A percentile compares a stretch with the other conserved stretches of the same genome.
phyloP scores from a whole-genome alignment of 768 basidiomycete species.

The Calocybe indica region DNA sequence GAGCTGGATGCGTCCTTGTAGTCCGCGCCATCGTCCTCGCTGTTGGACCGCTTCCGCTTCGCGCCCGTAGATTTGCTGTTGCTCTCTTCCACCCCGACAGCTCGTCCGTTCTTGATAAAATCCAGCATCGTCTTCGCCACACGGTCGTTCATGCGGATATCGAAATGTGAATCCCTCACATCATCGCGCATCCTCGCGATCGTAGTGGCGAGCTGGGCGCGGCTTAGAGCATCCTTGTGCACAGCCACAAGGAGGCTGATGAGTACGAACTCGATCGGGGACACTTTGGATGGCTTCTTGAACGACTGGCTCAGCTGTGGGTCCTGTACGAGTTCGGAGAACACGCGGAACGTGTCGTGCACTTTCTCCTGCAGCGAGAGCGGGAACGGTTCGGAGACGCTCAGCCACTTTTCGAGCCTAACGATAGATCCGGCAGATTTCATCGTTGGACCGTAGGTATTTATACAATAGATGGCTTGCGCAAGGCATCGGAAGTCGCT shows the following conservation, averaged over 20 bases:
- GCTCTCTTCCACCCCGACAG: conserved; percentile 2
- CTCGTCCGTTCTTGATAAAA: conserved; percentile 34
- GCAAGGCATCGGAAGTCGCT: conserved; percentile 55
- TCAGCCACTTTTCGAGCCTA: conserved; percentile 49
- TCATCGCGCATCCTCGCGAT: conserved; percentile 47
- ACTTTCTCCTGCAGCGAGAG: conserved; percentile 25
- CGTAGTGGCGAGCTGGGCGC: conserved; percentile 35
- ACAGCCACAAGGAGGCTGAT: conserved; percentile 48
- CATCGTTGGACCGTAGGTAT: conserved; percentile 9
- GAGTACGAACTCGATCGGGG: conserved; percentile 66
- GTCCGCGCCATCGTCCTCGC: no score
- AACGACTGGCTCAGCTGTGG: conserved; percentile 28
- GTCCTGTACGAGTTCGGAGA: conserved; percentile 38
- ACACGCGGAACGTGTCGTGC: conserved; percentile 38
- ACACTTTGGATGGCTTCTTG: conserved; percentile 39
- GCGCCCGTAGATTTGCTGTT: no score
- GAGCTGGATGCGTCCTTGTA: no score
- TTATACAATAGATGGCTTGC: conserved; percentile 46
- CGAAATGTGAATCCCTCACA: conserved; percentile 50
- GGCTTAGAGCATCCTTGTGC: conserved; percentile 26
- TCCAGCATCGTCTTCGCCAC: conserved; percentile 50
- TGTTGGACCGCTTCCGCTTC: no score
- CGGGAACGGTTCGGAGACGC: conserved; percentile 22
- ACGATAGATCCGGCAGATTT: conserved; percentile 22
- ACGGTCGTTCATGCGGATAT: conserved; percentile 60